Percentiles rank a stretch among this genome's conserved stretches.
These are phyloP conservation scores for Kandelia obovata DNA, from an alignment of 345 rosid genomes.

Conservation along the genomic window DNA sequence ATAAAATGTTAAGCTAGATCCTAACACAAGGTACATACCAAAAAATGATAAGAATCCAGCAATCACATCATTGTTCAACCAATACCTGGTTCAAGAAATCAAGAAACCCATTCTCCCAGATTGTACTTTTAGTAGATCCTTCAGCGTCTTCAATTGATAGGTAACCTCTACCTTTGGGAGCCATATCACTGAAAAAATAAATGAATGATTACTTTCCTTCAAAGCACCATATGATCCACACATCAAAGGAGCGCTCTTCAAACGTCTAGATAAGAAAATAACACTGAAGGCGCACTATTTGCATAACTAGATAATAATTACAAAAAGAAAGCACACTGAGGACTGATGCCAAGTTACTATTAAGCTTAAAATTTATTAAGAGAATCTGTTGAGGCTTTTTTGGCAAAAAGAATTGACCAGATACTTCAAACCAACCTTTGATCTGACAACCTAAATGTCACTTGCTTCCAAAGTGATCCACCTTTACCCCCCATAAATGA, in stretches of 20 bases:
- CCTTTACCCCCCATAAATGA: constrained; percentile 97
- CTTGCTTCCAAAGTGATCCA: constrained; percentile 90
- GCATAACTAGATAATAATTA: no score
- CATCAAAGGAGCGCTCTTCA: neutral
- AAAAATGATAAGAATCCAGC: neutral
- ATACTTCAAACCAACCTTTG: constrained; percentile 51
- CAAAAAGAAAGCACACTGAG: no score
- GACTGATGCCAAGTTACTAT: no score
- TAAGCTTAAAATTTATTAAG: no score
- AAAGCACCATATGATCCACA: neutral
- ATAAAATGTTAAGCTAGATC: neutral
- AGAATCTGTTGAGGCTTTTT: neutral
- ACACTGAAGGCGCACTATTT: no score
- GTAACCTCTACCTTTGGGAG: constrained; percentile 49
- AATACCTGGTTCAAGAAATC: constrained; percentile 70
- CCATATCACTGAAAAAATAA: constrained; percentile 35
- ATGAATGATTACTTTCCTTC: neutral
- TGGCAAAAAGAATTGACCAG: neutral
- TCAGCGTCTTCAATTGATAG: constrained; percentile 57
- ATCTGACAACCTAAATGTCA: constrained; percentile 73
- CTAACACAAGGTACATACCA: neutral
- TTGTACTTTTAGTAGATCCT: constrained; percentile 38
- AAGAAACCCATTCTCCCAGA: constrained; percentile 70
- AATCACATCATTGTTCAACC: neutral
- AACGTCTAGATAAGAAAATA: neutral